Conservation (phyloP, 1,284 basidiomycete genomes). For the Puccinia hordei region DNA sequence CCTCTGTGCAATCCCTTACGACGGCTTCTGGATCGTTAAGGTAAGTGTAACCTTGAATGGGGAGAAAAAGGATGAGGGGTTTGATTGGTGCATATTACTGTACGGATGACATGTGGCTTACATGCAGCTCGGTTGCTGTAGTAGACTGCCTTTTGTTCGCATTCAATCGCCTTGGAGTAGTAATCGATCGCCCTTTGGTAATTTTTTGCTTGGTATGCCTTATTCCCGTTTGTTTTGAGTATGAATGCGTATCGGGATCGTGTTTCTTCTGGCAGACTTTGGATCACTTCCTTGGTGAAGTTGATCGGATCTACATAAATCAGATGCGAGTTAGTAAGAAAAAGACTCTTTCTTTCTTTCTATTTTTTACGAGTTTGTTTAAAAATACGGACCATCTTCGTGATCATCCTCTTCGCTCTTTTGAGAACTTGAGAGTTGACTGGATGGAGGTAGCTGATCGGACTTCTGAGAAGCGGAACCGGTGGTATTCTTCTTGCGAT, state of each 20-base stretch:
- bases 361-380: no score
- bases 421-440: constrained; percentile 8
- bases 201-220: constrained; percentile 77
- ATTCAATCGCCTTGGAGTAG: constrained; percentile 87
- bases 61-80: neutral
- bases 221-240: constrained; percentile 87
- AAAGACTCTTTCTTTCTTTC: neutral
- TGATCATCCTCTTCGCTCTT: constrained; percentile 25
- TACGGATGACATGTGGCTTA: constrained; percentile 61
- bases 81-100: neutral
- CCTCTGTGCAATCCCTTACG: constrained; percentile 86
- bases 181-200: constrained; percentile 76
- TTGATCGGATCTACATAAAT: constrained; percentile 23
- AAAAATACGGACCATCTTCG: constrained; percentile 6
- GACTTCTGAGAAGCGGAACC: neutral
- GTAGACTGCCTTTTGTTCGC: constrained; percentile 79
- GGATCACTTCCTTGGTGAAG: constrained; percentile 34
- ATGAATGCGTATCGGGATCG: constrained; percentile 73
- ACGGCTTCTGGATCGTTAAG: constrained; percentile 79
- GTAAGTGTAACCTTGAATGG: constrained; percentile 77
- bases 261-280: constrained; percentile 64
- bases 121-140: constrained; percentile 97
- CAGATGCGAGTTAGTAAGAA: neutral
- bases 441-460: constrained; percentile 2
- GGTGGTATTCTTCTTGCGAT: constrained; percentile 19